phyloP scores from a whole-genome alignment of 1,139 yeast genomes.

The Geotrichum phurueaensis region DNA sequence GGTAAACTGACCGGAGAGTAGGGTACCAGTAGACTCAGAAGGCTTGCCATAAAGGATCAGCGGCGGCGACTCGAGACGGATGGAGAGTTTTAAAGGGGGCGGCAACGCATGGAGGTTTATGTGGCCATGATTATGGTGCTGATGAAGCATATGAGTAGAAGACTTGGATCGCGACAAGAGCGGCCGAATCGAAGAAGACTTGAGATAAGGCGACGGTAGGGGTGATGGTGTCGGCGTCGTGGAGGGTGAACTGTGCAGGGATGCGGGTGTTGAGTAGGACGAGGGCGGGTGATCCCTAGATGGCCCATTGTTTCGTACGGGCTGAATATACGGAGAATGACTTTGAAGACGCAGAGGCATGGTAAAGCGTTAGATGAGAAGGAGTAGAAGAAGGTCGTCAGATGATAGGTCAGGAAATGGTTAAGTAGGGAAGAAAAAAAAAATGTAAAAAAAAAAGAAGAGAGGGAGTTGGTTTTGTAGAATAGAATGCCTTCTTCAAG shows the following conservation, averaged over 20 bases:
- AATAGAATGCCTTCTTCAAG: neutral
- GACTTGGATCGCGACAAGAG: neutral
- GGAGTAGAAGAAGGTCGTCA: neutral
- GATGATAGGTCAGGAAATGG: neutral
- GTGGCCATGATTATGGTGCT: neutral
- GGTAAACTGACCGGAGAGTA: constrained; percentile 64
- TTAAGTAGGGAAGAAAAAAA: neutral
- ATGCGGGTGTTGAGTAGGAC: neutral
- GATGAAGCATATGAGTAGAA: neutral
- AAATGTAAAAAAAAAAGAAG: neutral
- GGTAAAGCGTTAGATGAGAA: neutral
- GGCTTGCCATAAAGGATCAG: constrained; percentile 76
- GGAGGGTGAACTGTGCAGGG: neutral
- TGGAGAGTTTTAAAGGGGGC: constrained; percentile 42
- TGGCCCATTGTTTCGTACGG: neutral
- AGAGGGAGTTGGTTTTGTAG: neutral
- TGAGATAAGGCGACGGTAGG: neutral
- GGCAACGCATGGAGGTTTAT: constrained; percentile 7
- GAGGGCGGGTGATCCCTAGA: neutral
- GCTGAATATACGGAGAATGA: neutral
- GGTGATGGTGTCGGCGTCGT: neutral
- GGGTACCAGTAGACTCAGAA: constrained; percentile 74
- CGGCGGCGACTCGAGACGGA: constrained; percentile 86
- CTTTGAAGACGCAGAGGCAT: constrained; percentile 1
- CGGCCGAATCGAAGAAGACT: neutral